phyloP scores from a whole-genome alignment of 202 grass and related monocot genomes.

The Setaria italica region DNA sequence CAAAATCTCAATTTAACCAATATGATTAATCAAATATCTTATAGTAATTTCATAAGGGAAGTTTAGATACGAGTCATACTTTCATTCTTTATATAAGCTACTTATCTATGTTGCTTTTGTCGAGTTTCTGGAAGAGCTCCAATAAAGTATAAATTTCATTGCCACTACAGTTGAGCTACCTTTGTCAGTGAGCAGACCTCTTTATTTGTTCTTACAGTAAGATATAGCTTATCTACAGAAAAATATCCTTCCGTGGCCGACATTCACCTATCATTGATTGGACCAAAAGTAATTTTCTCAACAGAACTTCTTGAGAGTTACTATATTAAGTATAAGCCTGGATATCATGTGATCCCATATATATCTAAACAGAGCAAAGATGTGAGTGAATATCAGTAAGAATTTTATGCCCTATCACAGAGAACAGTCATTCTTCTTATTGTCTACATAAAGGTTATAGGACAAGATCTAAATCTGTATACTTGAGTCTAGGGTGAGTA shows the following conservation, averaged over 20 bases:
- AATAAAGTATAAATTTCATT: constrained; percentile 4
- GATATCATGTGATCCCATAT: not conserved
- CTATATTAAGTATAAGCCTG: not conserved
- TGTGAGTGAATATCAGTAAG: constrained; percentile 11
- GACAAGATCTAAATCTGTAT: not conserved
- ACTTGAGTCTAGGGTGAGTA: not conserved
- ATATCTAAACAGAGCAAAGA: constrained; percentile 4
- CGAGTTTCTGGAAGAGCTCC: constrained; percentile 5
- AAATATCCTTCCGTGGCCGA: not conserved
- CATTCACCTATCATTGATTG: constrained; percentile 13
- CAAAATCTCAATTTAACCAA: not conserved
- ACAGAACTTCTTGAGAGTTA: not conserved
- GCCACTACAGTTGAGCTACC: constrained; percentile 1
- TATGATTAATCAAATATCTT: not conserved
- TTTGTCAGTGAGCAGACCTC: not conserved
- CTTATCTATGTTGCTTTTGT: not conserved
- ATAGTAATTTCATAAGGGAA: not conserved
- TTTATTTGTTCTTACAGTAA: constrained; percentile 1
- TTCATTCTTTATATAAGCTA: not conserved
- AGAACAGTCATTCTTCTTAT: not conserved
- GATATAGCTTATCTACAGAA: not conserved
- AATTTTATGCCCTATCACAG: not conserved
- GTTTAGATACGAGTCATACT: not conserved
- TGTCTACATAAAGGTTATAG: constrained; percentile 4
- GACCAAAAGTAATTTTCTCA: constrained; percentile 1